Base-by-base conservation (phyloP, 352 stramenopile species). In the Pythium phragmiticola region DNA sequence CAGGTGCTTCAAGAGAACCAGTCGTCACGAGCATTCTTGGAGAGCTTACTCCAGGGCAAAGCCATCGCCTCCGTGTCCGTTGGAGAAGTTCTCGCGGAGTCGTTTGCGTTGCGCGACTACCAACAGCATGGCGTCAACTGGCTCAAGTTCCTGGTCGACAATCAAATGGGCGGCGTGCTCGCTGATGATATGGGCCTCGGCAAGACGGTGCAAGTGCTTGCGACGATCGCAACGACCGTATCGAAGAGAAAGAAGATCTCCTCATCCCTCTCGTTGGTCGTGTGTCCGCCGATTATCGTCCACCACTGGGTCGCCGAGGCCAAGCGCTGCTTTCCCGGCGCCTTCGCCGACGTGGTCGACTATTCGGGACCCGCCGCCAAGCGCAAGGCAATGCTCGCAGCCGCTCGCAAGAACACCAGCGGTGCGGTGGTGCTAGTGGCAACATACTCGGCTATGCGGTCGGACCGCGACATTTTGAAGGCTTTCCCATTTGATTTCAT, bases 151-250 rank as follows among this genome's bases (percentile, higher is more conserved):
- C 69, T 95, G 60, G 64, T 75, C 2, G 70, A 78, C 5, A 88
- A 95, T 60, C 77, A 75, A 57, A 80, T 96, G 41, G 82, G 90
- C 51, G 87, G 84, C 7, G 79, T 96, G 26, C 70, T 96, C 1
- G 85, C 87, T 36, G 88, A 96, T 66, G 88, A 96, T 57, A 96
- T 96, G 90, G 90, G 90, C 2, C 77, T 97, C 21, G 90, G 90
- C 2, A 99, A 99, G 73, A 99, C 96, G 16, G 65, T 99, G 14
- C 94, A 99, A 72, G 82, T 94, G 37, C 83, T 99, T n/a, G 69
- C 93, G 33, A 80, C 81, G 12, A 87, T 99, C 26, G 94, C 84
- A 4, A 2, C 51, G 0, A 16, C 28, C 1, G 19, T 59, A 2
- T 50, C 45, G 17, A n/a, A 60, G 45, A 21, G 21, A 21, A 68